Evolutionary conservation across 2,329 filamentous ascomycete genomes (phyloP).

Genomic region (Pleoardoris graminearum): DNA sequence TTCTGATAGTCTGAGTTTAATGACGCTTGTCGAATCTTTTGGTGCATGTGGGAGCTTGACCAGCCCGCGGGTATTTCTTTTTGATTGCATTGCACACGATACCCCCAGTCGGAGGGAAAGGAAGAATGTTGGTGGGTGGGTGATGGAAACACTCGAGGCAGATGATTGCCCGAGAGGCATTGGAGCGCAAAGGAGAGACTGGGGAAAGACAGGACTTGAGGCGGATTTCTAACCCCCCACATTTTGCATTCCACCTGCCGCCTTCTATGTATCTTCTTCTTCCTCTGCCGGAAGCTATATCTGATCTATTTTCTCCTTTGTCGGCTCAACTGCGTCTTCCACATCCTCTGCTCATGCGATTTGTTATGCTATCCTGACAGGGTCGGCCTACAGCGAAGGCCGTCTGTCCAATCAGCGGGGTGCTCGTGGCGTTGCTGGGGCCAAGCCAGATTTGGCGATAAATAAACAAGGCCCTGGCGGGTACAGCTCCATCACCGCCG

Average conservation of each 20-base stretch:
- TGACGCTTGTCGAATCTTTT: slow-evolving; percentile 36
- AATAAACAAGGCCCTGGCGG: slow-evolving; percentile 30
- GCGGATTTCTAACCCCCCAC: slow-evolving; percentile 11
- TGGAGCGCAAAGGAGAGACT: slow-evolving; percentile 10
- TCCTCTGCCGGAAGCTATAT: slow-evolving; percentile 13
- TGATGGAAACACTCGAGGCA: slow-evolving; percentile 10
- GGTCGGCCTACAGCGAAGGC: no score
- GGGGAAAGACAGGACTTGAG: slow-evolving; percentile 19
- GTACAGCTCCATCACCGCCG: slow-evolving; percentile 13
- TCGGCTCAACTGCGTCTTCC: not conserved
- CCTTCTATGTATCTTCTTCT: slow-evolving; percentile 25
- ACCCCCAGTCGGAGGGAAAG: slow-evolving; percentile 38
- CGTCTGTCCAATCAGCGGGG: slow-evolving; percentile 19
- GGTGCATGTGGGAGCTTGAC: slow-evolving; percentile 30
- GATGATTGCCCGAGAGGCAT: slow-evolving; percentile 13
- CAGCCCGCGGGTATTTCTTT: slow-evolving; percentile 38
- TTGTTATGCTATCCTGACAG: not conserved
- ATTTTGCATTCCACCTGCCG: slow-evolving; percentile 18
- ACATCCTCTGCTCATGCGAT: not conserved
- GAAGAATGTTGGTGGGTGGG: slow-evolving; percentile 20
- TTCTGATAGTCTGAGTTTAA: slow-evolving; percentile 38
- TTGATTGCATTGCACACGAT: slow-evolving; percentile 45
- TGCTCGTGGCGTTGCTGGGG: slow-evolving; percentile 21
- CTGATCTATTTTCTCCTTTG: slow-evolving; percentile 17
- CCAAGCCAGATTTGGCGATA: slow-evolving; percentile 27